These are phyloP conservation scores for Hypoxylon sp. DNA, from an alignment of 2,329 filamentous ascomycete genomes.

Conservation along the genomic window DNA sequence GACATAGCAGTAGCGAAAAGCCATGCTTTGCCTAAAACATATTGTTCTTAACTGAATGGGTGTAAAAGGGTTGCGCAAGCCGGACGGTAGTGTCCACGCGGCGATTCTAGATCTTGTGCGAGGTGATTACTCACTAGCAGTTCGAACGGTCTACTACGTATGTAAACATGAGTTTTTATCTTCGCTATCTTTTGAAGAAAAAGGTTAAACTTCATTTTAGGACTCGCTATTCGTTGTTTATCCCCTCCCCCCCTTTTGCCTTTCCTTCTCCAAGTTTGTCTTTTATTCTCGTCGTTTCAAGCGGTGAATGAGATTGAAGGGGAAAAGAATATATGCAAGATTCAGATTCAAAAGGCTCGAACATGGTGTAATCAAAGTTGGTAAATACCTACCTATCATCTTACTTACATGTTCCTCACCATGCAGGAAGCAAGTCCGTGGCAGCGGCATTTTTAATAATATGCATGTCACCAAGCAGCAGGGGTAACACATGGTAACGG, in stretches of 20 bases:
- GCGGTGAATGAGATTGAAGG: neutral
- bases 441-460: conserved; percentile 31
- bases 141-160: conserved; percentile 44
- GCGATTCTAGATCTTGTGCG: conserved; percentile 65
- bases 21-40: conserved; percentile 47
- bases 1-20: conserved; percentile 45
- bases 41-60: conserved; percentile 44
- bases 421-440: conserved; percentile 47
- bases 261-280: neutral
- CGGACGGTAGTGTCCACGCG: conserved; percentile 54
- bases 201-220: neutral
- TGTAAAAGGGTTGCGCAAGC: conserved; percentile 53
- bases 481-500: conserved; percentile 54
- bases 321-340: neutral
- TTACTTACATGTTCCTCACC: conserved; percentile 25
- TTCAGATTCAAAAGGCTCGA: conserved; percentile 3
- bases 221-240: neutral
- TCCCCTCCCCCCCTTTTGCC: neutral
- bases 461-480: conserved; percentile 52
- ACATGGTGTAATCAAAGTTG: conserved; percentile 7
- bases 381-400: conserved; percentile 1
- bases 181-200: conserved; percentile 1
- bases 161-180: conserved; percentile 17
- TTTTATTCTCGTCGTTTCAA: conserved; percentile 4
- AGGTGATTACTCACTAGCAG: conserved; percentile 63